Evolutionary conservation across 768 basidiomycete species (phyloP), one percentile per base, ranked within the genome.

Genomic region (Amyloporia xantha): DNA sequence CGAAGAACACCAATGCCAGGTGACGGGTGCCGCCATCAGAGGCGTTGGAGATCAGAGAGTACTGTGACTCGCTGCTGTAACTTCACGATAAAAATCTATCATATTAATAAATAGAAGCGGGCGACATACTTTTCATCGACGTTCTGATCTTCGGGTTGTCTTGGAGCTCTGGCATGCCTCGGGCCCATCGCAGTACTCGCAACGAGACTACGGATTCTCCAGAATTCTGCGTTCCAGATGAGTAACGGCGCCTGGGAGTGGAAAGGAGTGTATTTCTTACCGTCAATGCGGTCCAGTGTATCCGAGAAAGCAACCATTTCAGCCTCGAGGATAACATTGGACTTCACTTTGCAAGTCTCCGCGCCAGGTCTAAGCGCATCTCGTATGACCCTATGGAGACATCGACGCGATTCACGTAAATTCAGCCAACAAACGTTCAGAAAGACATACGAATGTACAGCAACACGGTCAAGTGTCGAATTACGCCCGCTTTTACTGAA

Each of bases 231-330:
- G 30, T 7, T 7, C 30, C 30, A 33, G n/a, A n/a, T n/a, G n/a
- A n/a, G n/a, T n/a, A n/a, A n/a, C n/a, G n/a, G n/a, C 24, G 3
- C 13, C 21, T n/a, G 21, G 5, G 17, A 19, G 17, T 28, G 17
- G 17, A 3, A 28, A 38, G 15, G 3, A 5, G 11, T 9, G 36
- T n/a, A 9, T 41, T 33, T 25, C 70, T 61, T 66, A 82, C 91
- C 91, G 56, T 91, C 91, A 43, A 95, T 79, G 21, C 69, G 60
- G 9, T 69, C 51, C 17, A 65, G 62, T 1, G 62, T 64, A 23
- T 82, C 84, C 30, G 85, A 76, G 62, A 78, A 95, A 0, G 88
- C 84, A 4, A 95, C 84, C 82, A 95, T 90, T 65, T 97, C 93
- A 2, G 91, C 92, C 60, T 97, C 93, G 0, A 86, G 56, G 5